A percentile compares a stretch with the other conserved stretches of the same genome.
These are phyloP conservation scores for Hanseniaspora clermontiae DNA, from an alignment of 805 yeast genomes.

Conservation along the genomic window DNA sequence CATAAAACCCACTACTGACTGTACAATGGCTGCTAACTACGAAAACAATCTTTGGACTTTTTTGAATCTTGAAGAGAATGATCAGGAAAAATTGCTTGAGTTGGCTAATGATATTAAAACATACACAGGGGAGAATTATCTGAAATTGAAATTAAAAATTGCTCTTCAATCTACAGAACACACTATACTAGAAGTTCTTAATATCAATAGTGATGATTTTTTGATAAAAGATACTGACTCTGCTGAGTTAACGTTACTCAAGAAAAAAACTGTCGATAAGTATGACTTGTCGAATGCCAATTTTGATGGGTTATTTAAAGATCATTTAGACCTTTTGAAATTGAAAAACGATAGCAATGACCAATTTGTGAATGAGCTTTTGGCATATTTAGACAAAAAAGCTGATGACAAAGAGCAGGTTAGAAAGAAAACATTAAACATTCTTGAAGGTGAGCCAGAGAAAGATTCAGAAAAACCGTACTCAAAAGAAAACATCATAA, in stretches of 20 bases:
- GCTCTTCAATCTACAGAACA: background rate
- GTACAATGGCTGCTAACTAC: background rate
- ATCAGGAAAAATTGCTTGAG: background rate
- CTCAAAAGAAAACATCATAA: background rate
- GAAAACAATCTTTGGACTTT: conserved; percentile 5
- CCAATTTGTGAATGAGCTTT: background rate
- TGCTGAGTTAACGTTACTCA: background rate
- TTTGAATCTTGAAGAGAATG: conserved; percentile 1
- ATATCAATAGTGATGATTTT: background rate
- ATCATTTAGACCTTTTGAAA: background rate
- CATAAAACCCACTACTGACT: background rate
- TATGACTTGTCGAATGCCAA: background rate
- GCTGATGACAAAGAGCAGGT: background rate
- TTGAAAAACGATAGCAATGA: background rate
- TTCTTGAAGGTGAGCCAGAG: conserved; percentile 9
- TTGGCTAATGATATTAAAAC: background rate
- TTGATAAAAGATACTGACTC: background rate
- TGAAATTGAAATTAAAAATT: conserved; percentile 7
- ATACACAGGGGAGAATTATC: background rate
- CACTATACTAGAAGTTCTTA: background rate
- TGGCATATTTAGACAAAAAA: background rate
- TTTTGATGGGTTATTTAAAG: background rate
- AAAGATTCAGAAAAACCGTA: background rate
- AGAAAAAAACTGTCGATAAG: background rate
- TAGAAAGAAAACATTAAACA: background rate